These are phyloP conservation scores for Dacryopinax primogenitus DNA, from an alignment of 768 basidiomycete species.

Conservation along the genomic window DNA sequence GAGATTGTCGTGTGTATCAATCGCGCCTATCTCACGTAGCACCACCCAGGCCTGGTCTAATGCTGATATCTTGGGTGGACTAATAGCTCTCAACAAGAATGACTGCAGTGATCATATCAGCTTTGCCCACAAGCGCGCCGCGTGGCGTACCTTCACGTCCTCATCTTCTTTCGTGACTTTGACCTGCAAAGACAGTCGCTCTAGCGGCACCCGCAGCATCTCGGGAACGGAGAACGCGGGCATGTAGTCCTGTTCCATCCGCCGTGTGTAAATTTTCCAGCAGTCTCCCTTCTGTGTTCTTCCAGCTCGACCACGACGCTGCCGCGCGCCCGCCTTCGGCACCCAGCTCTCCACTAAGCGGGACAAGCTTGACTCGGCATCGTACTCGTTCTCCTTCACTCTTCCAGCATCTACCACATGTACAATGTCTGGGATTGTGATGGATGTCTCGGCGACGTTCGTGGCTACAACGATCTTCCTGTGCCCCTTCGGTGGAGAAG, in stretches of 20 bases:
- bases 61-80: constrained; percentile 63
- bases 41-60: constrained; percentile 66
- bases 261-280: constrained; percentile 75
- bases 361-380: constrained; percentile 59
- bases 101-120: constrained; percentile 27
- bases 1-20: constrained; percentile 47
- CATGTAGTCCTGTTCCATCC: constrained; percentile 52
- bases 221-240: constrained; percentile 67
- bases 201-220: constrained; percentile 74
- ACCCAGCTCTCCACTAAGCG: constrained; percentile 68
- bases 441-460: constrained; percentile 87
- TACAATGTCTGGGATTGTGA: constrained; percentile 79
- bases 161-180: constrained; percentile 66
- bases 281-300: constrained; percentile 70
- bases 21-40: constrained; percentile 64
- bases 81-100: constrained; percentile 62
- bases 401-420: constrained; percentile 77
- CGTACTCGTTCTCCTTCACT: constrained; percentile 69
- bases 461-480: constrained; percentile 85
- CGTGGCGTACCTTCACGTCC: constrained; percentile 50
- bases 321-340: constrained; percentile 63
- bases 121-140: neutral
- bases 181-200: constrained; percentile 65
- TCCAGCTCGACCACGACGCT: constrained; percentile 81
- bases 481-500: constrained; percentile 33